Base-by-base conservation (phyloP, 257 asterid genomes). In the Vinca minor region DNA sequence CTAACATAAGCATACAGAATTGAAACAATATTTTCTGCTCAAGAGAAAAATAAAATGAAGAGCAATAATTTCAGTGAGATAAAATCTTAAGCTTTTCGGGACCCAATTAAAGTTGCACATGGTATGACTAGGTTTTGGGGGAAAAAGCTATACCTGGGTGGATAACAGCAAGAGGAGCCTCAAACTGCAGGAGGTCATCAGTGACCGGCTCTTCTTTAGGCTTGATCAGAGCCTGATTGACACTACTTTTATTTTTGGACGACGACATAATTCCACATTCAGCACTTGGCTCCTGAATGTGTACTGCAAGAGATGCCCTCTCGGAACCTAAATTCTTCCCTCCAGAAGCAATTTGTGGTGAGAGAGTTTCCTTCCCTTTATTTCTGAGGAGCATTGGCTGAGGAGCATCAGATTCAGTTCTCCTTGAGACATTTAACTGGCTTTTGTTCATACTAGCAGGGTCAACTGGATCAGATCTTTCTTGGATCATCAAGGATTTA, bases 131-230 rank as follows among this genome's bases (percentile, higher is more conserved):
- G 47, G 13, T 54, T 21, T 25, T 34, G 32, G 29, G 32, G 29
- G 45, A 44, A 31, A 56, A 76, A 62, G 50, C 47, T 69, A 60
- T 76, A 88, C 98, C 98, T 76, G 87, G 78, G 71, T 59, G 71
- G 69, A 69, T 60, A 62, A 72, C 78, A 57, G 79, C 78, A 64
- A 67, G 6, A 65, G 87, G 88, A 74, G 67, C 73, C 52, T 39
- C 74, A 62, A 58, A 26, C 66, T 28, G 63, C 57, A 78, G 82
- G 73, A 60, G 46, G 50, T 79, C 92, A 75, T 76, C 87, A 15
- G 89, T 81, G 71, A 81, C 26, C 15, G 86, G 80, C 71, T 83
- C 87, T 49, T 81, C 88, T 72, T 83, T 84, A 61, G 84, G 87
- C 67, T 66, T 70, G 71, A 78, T 74, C 34, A 82, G 70, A 61